Percentiles rank a stretch among this genome's conserved stretches.
Conservation (phyloP, 495 filamentous ascomycete genomes). For the Recurvomyces mirabilis region DNA sequence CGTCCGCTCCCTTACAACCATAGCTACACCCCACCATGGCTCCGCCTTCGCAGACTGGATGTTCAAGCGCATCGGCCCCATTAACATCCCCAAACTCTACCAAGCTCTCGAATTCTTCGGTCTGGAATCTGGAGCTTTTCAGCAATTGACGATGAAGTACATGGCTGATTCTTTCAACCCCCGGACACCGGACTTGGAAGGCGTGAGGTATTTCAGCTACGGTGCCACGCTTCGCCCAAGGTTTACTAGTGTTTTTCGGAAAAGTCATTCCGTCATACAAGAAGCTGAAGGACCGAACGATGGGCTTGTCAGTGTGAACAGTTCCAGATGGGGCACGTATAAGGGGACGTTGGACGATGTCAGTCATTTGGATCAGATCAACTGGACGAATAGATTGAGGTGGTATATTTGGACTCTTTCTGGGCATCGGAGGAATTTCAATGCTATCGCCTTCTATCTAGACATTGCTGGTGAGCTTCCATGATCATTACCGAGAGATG, state of each 20-base stretch:
- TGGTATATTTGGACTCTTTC: constrained; percentile 58
- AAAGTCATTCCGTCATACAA: constrained; percentile 59
- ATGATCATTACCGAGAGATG: constrained; percentile 4
- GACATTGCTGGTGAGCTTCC: constrained; percentile 59
- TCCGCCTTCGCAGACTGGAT: constrained; percentile 75
- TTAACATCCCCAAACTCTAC: constrained; percentile 56
- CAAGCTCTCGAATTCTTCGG: constrained; percentile 52
- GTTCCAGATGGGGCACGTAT: constrained; percentile 82
- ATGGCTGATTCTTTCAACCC: constrained; percentile 79
- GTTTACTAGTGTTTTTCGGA: constrained; percentile 62
- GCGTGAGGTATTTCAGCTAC: constrained; percentile 84
- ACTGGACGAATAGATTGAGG: constrained; percentile 80
- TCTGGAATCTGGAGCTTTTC: constrained; percentile 72
- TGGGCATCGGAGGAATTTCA: constrained; percentile 67
- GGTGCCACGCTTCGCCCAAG: constrained; percentile 61
- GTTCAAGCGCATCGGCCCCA: constrained; percentile 54
- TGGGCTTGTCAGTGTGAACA: constrained; percentile 79
- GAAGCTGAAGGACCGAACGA: constrained; percentile 75
- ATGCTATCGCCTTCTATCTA: constrained; percentile 90
- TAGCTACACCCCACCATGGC: constrained; percentile 79
- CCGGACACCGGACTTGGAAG: constrained; percentile 56
- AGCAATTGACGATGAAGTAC: constrained; percentile 70
- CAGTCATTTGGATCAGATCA: constrained; percentile 87
- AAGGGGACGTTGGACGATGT: constrained; percentile 82
- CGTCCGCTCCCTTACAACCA: constrained; percentile 71